Percentiles rank a stretch among this genome's conserved stretches.
Conservation (phyloP, 805 yeast species). For the Metschnikowia rubicola region DNA sequence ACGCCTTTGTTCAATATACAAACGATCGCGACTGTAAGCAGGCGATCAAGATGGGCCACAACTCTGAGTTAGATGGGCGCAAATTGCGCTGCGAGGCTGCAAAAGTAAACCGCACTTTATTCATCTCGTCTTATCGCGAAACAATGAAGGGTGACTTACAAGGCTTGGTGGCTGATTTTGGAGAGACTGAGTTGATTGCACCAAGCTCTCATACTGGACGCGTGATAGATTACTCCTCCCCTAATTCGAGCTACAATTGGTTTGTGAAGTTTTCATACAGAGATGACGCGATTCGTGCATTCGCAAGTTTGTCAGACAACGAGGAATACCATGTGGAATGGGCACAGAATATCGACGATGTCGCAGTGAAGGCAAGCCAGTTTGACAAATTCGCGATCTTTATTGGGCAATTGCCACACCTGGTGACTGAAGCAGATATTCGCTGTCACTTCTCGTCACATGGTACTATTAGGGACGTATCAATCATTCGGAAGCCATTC, state of each 20-base stretch:
- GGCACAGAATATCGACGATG: slow-evolving; percentile 74
- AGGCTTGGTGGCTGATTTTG: slow-evolving; percentile 48
- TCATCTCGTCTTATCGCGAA: slow-evolving; percentile 39
- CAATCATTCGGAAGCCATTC: slow-evolving; percentile 49
- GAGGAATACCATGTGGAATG: slow-evolving; percentile 66
- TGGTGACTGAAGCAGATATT: slow-evolving; percentile 54
- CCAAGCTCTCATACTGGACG: slow-evolving; percentile 36
- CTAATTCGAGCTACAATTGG: slow-evolving; percentile 46
- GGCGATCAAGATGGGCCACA: slow-evolving; percentile 70
- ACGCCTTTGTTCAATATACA: slow-evolving; percentile 86
- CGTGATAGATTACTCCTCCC: slow-evolving; percentile 9
- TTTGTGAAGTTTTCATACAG: slow-evolving; percentile 74
- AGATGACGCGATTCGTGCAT: slow-evolving; percentile 85
- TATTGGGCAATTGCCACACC: slow-evolving; percentile 65
- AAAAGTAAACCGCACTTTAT: slow-evolving; percentile 83
- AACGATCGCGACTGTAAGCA: slow-evolving; percentile 63
- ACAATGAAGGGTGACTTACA: slow-evolving; percentile 33
- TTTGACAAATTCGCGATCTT: slow-evolving; percentile 72
- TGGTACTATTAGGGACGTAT: slow-evolving; percentile 59
- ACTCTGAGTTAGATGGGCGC: slow-evolving; percentile 67
- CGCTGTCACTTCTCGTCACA: slow-evolving; percentile 59
- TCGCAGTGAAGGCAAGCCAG: slow-evolving; percentile 17
- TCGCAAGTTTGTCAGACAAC: slow-evolving; percentile 59
- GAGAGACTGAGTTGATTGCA: slow-evolving; percentile 70
- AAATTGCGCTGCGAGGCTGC: slow-evolving; percentile 86